phyloP scores from a whole-genome alignment of 371 early-diverging fungal species.

The Mortierella sp. region DNA sequence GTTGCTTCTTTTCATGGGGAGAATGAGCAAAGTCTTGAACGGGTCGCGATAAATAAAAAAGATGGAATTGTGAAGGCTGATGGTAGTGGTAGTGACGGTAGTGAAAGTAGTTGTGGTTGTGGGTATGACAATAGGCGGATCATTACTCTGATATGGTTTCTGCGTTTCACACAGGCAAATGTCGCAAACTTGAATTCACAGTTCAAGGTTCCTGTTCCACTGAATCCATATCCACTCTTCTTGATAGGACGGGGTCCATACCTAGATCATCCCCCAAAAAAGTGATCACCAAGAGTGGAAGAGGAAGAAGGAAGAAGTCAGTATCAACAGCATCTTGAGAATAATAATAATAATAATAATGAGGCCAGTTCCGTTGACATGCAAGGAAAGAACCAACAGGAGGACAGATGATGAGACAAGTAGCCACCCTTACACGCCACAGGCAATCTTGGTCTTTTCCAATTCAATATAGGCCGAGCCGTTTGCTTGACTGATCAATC shows the following conservation, averaged over 20 bases:
- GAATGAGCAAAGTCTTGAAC: no score
- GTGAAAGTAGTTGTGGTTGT: neutral
- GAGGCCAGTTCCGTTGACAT: no score
- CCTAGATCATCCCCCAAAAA: constrained; percentile 52
- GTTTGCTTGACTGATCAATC: constrained; percentile 85
- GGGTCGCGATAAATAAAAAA: no score
- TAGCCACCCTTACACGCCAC: constrained; percentile 82
- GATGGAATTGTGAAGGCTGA: neutral
- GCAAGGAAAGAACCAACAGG: no score
- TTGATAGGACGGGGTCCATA: constrained; percentile 78
- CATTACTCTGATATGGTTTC: constrained; percentile 66
- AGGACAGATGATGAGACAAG: constrained; percentile 16
- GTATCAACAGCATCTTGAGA: no score
- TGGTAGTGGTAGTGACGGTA: neutral
- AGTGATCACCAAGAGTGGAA: neutral
- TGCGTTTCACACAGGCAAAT: constrained; percentile 82
- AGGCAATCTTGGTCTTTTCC: constrained; percentile 86
- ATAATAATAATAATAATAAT: no score
- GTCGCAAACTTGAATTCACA: constrained; percentile 94
- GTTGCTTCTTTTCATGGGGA: no score
- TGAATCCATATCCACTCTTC: constrained; percentile 55
- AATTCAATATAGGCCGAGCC: constrained; percentile 94
- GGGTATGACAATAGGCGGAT: neutral
- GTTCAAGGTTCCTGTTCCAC: constrained; percentile 70
- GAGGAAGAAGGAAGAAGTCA: neutral